Base-by-base conservation (phyloP, 2,329 filamentous ascomycete species). In the Monilinia fructicola region DNA sequence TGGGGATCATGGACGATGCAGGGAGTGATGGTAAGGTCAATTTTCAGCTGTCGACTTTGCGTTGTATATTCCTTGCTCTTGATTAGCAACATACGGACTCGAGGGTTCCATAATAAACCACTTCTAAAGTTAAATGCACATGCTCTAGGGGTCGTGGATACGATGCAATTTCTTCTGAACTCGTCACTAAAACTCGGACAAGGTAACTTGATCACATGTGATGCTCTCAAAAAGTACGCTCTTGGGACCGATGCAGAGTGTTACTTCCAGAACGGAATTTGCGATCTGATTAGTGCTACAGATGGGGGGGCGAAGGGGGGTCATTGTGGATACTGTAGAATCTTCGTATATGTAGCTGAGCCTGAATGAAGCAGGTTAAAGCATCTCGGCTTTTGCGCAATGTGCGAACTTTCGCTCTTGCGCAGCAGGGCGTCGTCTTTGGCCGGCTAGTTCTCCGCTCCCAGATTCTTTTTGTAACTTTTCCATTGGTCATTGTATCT, bases 291-390 rank as follows among this genome's bases (percentile, higher is more conserved):
- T 50, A n/a, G 23, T 3, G 18, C 18, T 4, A 18, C 31, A 28
- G 60, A 54, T n/a, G 42, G 18, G 48, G 35, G 1, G 16, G 10
- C 14, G 4, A 42, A 44, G 18, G 48, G 35, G 1, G 16, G 10
- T 16, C 7, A 42, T 40, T 38, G 18, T 53, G 35, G 23, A 54
- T 26, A 31, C 38, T 40, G 48, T 63, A 26, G 31, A 10, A 38
- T 40, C 14, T 26, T 4, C 16, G 9, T 40, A 62, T 52, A 21
- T 62, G 46, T 52, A 5, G 31, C 38, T n/a, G 28, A 40, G n/a
- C 46, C 21, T 62, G 10, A 62, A 62, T 62, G n/a, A 31, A 50
- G 44, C 46, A 23, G 46, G 31, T 40, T 31, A 40, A 23, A 40
- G 6, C 40, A 10, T 35, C 14, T 61, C 40, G 26, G 7, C 58